A percentile compares a stretch with the other conserved stretches of the same genome.
phyloP scores from a whole-genome alignment of 108 stramenopile genomes.

The Pseudonitzschia multiseries region DNA sequence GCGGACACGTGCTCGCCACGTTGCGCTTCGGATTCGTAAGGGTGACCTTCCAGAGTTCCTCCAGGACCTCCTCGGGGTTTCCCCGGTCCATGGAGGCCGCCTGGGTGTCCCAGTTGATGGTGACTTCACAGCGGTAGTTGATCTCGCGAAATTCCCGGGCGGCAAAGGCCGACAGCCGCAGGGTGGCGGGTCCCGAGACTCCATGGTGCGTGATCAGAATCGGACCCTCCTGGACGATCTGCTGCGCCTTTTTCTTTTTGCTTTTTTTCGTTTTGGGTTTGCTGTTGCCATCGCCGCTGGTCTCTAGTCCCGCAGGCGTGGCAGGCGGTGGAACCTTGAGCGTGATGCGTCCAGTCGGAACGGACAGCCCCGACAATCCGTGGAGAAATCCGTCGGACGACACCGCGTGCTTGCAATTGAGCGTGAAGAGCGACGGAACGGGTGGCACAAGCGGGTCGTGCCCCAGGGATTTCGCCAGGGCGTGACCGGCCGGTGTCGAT shows the following conservation, averaged over 20 bases:
- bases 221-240: conserved; percentile 78
- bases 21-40: conserved; percentile 41
- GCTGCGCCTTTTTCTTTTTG: conserved; percentile 47
- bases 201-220: conserved; percentile 92
- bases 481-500: conserved; percentile 81
- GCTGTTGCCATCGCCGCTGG: conserved; percentile 11
- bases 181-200: conserved; percentile 88
- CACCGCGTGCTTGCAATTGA: conserved; percentile 69
- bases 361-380: conserved; percentile 76
- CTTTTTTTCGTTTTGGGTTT: conserved; percentile 15
- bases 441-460: conserved; percentile 68
- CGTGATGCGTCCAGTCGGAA: conserved; percentile 57
- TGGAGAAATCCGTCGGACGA: conserved; percentile 58
- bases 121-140: conserved; percentile 65
- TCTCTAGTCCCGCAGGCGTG: neutral
- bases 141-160: conserved; percentile 76
- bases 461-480: conserved; percentile 77
- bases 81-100: conserved; percentile 18
- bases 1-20: conserved; percentile 65
- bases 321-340: conserved; percentile 32
- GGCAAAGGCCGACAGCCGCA: conserved; percentile 91
- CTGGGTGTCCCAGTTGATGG: conserved; percentile 58
- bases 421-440: conserved; percentile 91
- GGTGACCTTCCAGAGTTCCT: conserved; percentile 39
- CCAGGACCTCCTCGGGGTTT: conserved; percentile 47